Percentiles rank a stretch among this genome's conserved stretches.
These are phyloP conservation scores for Phytophthora palmivora DNA, from an alignment of 352 stramenopile species.

Conservation along the genomic window DNA sequence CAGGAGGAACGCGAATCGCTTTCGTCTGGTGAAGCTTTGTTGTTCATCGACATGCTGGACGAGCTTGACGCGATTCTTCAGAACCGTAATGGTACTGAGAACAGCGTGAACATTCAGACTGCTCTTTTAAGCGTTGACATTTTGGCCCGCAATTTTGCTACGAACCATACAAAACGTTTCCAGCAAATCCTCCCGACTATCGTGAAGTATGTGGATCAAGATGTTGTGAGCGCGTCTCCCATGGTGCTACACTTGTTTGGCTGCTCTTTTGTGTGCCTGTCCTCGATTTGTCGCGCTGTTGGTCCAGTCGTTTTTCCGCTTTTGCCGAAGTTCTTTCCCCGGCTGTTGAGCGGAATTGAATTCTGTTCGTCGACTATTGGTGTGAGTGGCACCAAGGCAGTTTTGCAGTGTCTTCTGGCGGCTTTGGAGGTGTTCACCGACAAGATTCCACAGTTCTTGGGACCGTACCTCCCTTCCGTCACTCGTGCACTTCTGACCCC, in stretches of 20 bases:
- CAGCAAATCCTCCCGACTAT: slow-evolving; percentile 75
- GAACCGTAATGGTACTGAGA: slow-evolving; percentile 65
- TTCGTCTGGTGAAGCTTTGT: slow-evolving; percentile 69
- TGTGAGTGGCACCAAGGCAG: slow-evolving; percentile 47
- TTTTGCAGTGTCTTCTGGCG: slow-evolving; percentile 79
- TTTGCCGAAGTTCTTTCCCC: slow-evolving; percentile 84
- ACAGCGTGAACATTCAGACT: slow-evolving; percentile 84
- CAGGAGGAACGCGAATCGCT: slow-evolving; percentile 70
- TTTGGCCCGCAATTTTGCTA: slow-evolving; percentile 81
- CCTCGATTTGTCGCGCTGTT: slow-evolving; percentile 74
- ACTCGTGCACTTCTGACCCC: slow-evolving; percentile 70
- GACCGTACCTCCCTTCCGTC: slow-evolving; percentile 73
- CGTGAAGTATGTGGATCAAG: slow-evolving; percentile 74
- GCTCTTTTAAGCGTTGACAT: slow-evolving; percentile 88
- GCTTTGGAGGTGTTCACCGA: slow-evolving; percentile 85
- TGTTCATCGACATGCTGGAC: slow-evolving; percentile 91
- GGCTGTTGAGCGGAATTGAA: slow-evolving; percentile 68
- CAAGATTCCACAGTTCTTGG: slow-evolving; percentile 86
- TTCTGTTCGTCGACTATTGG: slow-evolving; percentile 45
- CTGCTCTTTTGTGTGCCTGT: slow-evolving; percentile 84
- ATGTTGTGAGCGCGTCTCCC: slow-evolving; percentile 50
- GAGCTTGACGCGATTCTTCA: slow-evolving; percentile 78
- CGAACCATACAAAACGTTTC: slow-evolving; percentile 76
- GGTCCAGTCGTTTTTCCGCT: slow-evolving; percentile 82
- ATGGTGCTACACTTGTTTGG: slow-evolving; percentile 81